These are phyloP conservation scores for Hypoxylon fragiforme DNA, from an alignment of 495 filamentous ascomycete species.

Conservation along the genomic window DNA sequence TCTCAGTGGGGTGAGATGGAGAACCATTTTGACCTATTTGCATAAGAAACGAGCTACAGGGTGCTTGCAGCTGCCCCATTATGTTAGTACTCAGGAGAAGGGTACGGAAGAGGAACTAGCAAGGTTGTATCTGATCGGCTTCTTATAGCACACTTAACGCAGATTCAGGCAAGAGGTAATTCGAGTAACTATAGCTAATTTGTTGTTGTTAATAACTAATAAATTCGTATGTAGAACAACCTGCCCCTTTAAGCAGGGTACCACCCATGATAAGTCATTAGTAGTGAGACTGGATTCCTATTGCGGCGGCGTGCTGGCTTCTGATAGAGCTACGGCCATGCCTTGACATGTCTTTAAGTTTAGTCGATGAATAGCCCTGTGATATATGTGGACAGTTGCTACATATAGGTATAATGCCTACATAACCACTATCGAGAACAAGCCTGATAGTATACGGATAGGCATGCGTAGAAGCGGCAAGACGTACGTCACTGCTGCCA, in stretches of 20 bases:
- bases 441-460: too few relatives aligned
- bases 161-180: constrained; percentile 11
- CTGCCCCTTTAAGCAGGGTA: too few relatives aligned
- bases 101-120: constrained; percentile 13
- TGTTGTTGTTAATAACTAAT: constrained; percentile 24
- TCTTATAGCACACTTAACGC: constrained; percentile 28
- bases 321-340: constrained; percentile 10
- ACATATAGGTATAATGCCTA: too few relatives aligned
- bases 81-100: constrained; percentile 6
- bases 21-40: constrained; percentile 33
- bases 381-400: too few relatives aligned
- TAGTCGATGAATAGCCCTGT: too few relatives aligned
- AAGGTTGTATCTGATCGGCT: constrained; percentile 30
- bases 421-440: too few relatives aligned
- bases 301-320: constrained; percentile 12
- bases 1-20: constrained; percentile 47
- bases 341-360: too few relatives aligned
- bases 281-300: constrained; percentile 5
- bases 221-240: too few relatives aligned
- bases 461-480: too few relatives aligned
- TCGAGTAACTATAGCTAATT: constrained; percentile 13
- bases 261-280: too few relatives aligned
- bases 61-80: constrained; percentile 3
- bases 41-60: constrained; percentile 12
- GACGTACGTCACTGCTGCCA: too few relatives aligned